Percentiles rank a stretch among this genome's conserved stretches.
Conservation (phyloP, 1,284 basidiomycete species). For the Trichosporon inkin region DNA sequence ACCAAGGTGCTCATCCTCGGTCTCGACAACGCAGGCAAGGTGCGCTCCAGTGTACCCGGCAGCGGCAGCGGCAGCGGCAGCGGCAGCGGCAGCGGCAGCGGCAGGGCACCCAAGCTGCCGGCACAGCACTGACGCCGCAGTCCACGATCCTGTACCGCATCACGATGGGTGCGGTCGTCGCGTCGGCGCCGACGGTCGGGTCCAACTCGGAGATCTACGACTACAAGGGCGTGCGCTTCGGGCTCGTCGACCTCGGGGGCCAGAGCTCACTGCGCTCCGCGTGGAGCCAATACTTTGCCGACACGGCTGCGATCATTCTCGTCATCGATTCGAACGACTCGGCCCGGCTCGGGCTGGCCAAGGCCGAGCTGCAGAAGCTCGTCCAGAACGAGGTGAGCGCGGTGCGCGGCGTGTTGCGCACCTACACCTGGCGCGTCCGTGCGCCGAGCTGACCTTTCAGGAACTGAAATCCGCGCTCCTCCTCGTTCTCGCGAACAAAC, state of each 20-base stretch:
- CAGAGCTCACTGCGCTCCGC: constrained; percentile 51
- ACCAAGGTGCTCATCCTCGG: constrained; percentile 53
- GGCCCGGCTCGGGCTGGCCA: constrained; percentile 50
- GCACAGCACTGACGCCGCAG: constrained; percentile 16
- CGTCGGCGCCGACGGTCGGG: constrained; percentile 54
- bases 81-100: too few relatives aligned
- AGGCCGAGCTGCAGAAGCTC: constrained; percentile 51
- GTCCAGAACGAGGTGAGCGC: constrained; percentile 43
- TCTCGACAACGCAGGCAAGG: constrained; percentile 55
- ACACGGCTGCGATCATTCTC: constrained; percentile 53
- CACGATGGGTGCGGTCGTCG: constrained; percentile 54
- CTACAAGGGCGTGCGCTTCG: constrained; percentile 54
- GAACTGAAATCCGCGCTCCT: constrained; percentile 50
- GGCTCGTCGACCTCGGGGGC: constrained; percentile 54
- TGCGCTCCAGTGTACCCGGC: constrained; percentile 15
- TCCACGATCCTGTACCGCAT: constrained; percentile 55
- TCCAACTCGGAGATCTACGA: constrained; percentile 52
- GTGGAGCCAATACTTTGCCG: constrained; percentile 52
- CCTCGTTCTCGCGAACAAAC: constrained; percentile 55
- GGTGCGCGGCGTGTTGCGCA: too few relatives aligned
- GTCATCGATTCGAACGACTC: constrained; percentile 55
- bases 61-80: too few relatives aligned
- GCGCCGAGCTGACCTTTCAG: constrained; percentile 20
- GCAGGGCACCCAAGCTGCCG: not conserved
- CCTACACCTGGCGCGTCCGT: too few relatives aligned